phyloP scores from a whole-genome alignment of 78 protist genomes.

The Polysphondylium violaceum region DNA sequence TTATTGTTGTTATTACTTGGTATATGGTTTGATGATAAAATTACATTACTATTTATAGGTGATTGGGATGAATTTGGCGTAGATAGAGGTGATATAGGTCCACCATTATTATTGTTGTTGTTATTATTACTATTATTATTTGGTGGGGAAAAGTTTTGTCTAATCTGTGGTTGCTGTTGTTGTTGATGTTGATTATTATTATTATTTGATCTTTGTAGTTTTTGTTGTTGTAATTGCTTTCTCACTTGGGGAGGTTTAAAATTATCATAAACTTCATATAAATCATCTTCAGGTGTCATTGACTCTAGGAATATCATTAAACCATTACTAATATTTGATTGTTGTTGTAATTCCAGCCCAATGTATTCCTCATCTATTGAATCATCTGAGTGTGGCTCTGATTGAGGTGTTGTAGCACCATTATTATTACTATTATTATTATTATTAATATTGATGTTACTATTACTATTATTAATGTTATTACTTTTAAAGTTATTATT shows the following conservation, averaged over 20 bases:
- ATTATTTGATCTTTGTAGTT: background rate
- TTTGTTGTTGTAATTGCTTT: background rate
- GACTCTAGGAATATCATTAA: constrained; percentile 66
- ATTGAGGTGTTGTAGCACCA: background rate
- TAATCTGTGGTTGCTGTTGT: too few relatives aligned
- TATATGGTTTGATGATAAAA: too few relatives aligned
- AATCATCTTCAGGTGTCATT: constrained; percentile 17
- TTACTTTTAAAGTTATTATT: background rate
- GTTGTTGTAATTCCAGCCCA: constrained; percentile 52
- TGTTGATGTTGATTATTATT: background rate
- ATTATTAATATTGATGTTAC: background rate
- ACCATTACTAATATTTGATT: constrained; percentile 63
- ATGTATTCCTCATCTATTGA: constrained; percentile 45
- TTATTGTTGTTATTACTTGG: background rate
- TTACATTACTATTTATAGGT: too few relatives aligned
- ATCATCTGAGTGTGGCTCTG: constrained; percentile 48
- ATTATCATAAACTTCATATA: constrained; percentile 50
- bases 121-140: background rate
- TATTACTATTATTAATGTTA: background rate
- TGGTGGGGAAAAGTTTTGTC: background rate
- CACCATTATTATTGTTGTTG: background rate
- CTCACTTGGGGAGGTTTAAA: constrained; percentile 28
- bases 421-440: background rate
- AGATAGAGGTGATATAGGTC: too few relatives aligned
- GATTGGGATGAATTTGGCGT: too few relatives aligned